phyloP scores from a whole-genome alignment of 345 rosid species.

The Melastoma malabathricum region DNA sequence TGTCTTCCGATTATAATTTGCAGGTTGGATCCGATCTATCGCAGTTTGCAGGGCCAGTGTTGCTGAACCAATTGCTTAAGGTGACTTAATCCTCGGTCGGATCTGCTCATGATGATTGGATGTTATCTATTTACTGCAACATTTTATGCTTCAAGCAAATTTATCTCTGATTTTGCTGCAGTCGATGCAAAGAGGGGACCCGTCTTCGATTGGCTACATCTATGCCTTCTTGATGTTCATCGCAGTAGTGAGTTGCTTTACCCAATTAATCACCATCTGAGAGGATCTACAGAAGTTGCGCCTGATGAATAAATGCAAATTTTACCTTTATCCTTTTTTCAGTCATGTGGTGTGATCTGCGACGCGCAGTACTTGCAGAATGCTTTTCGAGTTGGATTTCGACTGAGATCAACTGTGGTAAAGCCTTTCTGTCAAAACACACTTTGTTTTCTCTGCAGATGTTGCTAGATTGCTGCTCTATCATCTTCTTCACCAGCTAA shows the following conservation, averaged over 20 bases:
- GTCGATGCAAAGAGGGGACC: slow-evolving; percentile 93
- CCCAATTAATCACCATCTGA: neutral
- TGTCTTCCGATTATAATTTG: slow-evolving; percentile 18
- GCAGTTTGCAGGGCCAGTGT: slow-evolving; percentile 73
- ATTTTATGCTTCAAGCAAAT: neutral
- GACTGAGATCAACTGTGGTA: slow-evolving; percentile 90
- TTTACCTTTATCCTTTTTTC: slow-evolving; percentile 11
- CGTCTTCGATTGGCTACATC: slow-evolving; percentile 75
- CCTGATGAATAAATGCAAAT: no score
- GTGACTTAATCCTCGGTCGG: slow-evolving; percentile 23
- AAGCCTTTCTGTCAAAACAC: slow-evolving; percentile 11
- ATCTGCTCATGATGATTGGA: neutral
- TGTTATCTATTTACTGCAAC: neutral
- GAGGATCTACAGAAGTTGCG: neutral
- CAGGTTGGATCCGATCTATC: slow-evolving; percentile 75
- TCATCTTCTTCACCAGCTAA: neutral
- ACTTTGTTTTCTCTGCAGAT: no score
- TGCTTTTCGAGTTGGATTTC: slow-evolving; percentile 81
- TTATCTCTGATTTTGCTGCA: slow-evolving; percentile 20
- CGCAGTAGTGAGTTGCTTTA: slow-evolving; percentile 55
- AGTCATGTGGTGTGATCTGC: slow-evolving; percentile 65
- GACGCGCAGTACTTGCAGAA: slow-evolving; percentile 76
- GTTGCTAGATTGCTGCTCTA: no score
- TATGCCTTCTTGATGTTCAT: slow-evolving; percentile 73
- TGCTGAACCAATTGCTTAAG: slow-evolving; percentile 66